A percentile compares a stretch with the other conserved stretches of the same genome.
phyloP scores from a whole-genome alignment of 345 rosid species.

The Euphorbia lathyris region DNA sequence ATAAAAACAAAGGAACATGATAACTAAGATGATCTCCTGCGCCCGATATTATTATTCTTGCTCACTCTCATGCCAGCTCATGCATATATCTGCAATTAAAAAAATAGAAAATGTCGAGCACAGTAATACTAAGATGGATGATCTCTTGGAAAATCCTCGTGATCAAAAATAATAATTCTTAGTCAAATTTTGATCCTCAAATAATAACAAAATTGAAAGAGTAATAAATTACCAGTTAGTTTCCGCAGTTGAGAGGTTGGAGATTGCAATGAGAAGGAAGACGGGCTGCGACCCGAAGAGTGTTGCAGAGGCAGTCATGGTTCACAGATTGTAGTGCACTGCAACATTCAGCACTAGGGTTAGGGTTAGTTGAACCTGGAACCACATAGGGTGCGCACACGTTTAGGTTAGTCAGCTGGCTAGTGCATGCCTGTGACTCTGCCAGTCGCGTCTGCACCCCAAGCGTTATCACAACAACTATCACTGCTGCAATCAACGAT shows the following conservation, averaged over 20 bases:
- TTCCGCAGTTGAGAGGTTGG: slow-evolving; percentile 50
- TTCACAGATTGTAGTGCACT: slow-evolving; percentile 55
- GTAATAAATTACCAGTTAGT: background rate
- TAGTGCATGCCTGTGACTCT: slow-evolving; percentile 49
- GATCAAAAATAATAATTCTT: too few relatives aligned
- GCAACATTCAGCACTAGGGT: slow-evolving; percentile 56
- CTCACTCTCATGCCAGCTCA: background rate
- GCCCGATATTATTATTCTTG: background rate
- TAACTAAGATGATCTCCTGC: background rate
- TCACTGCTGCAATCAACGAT: slow-evolving; percentile 18
- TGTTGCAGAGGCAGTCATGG: slow-evolving; percentile 75
- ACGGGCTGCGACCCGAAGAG: slow-evolving; percentile 63
- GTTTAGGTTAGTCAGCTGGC: slow-evolving; percentile 53
- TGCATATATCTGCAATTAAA: background rate
- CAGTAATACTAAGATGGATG: too few relatives aligned
- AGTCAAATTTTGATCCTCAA: too few relatives aligned
- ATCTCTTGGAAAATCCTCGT: too few relatives aligned
- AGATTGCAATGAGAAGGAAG: slow-evolving; percentile 73
- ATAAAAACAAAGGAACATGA: background rate
- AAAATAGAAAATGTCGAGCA: background rate
- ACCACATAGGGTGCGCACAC: slow-evolving; percentile 68
- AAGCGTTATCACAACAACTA: slow-evolving; percentile 29
- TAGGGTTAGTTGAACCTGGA: slow-evolving; percentile 45
- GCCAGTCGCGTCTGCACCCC: slow-evolving; percentile 30
- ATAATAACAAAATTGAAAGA: background rate